Conservation (phyloP, 2,329 filamentous ascomycete genomes). For the Aspergillus unguis region DNA sequence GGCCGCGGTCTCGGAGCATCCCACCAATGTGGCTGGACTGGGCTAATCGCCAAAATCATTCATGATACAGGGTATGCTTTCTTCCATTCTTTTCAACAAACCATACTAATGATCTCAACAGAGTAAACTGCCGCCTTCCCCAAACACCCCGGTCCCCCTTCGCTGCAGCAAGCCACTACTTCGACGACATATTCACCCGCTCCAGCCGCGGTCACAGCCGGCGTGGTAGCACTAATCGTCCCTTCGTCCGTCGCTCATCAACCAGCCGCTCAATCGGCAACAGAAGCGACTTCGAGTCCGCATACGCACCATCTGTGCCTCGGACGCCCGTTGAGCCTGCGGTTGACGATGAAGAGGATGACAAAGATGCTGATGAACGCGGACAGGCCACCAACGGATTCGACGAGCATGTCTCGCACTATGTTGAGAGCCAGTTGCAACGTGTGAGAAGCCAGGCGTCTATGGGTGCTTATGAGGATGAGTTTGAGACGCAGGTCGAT, state of each 20-base stretch:
- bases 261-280: conserved; percentile 79
- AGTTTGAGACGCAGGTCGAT: conserved; percentile 60
- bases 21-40: conserved; percentile 96
- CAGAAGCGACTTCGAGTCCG: conserved; percentile 70
- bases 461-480: conserved; percentile 54
- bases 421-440: conserved; percentile 77
- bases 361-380: conserved; percentile 25
- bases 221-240: conserved; percentile 42
- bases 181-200: conserved; percentile 80
- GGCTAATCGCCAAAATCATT: conserved; percentile 92
- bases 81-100: neutral
- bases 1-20: conserved; percentile 86
- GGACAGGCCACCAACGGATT: conserved; percentile 38
- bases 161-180: conserved; percentile 84
- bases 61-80: conserved; percentile 84
- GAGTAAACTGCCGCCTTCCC: conserved; percentile 82
- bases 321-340: conserved; percentile 27
- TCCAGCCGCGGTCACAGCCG: conserved; percentile 41
- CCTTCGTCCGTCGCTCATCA: conserved; percentile 70
- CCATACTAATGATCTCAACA: conserved; percentile 33
- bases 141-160: conserved; percentile 88
- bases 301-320: conserved; percentile 32
- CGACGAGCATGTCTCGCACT: conserved; percentile 71
- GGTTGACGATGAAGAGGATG: conserved; percentile 33
- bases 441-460: conserved; percentile 62